phyloP scores from a whole-genome alignment of 1,284 basidiomycete species.

The Boletus hoseneyae region DNA sequence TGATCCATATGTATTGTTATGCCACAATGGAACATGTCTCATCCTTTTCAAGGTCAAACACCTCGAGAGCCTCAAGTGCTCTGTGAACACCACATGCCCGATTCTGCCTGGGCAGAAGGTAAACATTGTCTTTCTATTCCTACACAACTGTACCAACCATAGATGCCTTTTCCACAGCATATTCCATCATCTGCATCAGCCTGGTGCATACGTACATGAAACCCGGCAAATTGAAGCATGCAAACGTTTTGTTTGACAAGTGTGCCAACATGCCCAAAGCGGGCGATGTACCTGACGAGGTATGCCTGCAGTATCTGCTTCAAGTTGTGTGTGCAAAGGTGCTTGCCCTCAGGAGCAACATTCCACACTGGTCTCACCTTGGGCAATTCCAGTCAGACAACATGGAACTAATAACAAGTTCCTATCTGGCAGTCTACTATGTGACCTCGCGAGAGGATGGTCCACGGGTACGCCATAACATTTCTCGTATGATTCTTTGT shows the following conservation, averaged over 20 bases:
- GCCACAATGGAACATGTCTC: conserved; percentile 22
- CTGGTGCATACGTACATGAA: conserved; percentile 76
- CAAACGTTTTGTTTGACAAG: conserved; percentile 59
- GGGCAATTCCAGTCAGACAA: conserved; percentile 87
- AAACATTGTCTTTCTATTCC: neutral
- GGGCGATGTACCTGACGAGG: conserved; percentile 44
- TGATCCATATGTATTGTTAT: conserved; percentile 18
- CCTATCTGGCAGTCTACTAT: conserved; percentile 83
- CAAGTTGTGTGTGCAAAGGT: conserved; percentile 55
- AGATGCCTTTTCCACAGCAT: conserved; percentile 43
- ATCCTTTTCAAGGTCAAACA: conserved; percentile 53
- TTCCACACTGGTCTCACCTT: conserved; percentile 85
- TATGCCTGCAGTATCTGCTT: conserved; percentile 56
- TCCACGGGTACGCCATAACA: conserved; percentile 64
- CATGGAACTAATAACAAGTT: conserved; percentile 86
- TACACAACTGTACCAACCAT: neutral
- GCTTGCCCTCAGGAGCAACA: conserved; percentile 59
- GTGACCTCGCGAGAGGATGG: conserved; percentile 92
- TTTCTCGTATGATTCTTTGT: neutral
- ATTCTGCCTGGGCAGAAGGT: conserved; percentile 49
- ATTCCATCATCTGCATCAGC: conserved; percentile 60
- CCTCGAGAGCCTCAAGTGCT: conserved; percentile 47
- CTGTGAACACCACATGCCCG: conserved; percentile 40
- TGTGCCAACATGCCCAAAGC: conserved; percentile 46
- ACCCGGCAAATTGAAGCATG: conserved; percentile 71